Percentiles rank a stretch among this genome's conserved stretches.
Conservation (phyloP, 768 basidiomycete species). For the Phlegmacium glaucopus region DNA sequence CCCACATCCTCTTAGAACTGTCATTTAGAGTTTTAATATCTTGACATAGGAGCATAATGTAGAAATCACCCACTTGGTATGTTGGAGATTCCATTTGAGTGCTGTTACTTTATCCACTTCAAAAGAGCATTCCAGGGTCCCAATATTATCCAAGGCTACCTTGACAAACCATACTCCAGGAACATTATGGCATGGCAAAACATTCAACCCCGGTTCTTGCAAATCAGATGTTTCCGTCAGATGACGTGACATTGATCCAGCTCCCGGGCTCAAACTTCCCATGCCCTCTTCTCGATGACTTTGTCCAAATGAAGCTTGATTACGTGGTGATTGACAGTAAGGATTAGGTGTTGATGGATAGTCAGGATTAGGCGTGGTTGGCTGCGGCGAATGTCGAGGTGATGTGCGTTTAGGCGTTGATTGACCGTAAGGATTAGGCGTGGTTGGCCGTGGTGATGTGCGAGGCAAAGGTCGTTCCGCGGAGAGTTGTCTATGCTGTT, state of each 20-base stretch:
- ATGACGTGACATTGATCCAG: not conserved
- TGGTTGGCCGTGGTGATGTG: too few species aligned
- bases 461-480: too few species aligned
- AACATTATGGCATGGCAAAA: constrained; percentile 28
- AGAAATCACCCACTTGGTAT: constrained; percentile 10
- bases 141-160: constrained; percentile 26
- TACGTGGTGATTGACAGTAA: too few species aligned
- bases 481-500: too few species aligned
- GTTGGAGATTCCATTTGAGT: constrained; percentile 28
- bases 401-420: too few species aligned
- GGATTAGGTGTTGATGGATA: too few species aligned
- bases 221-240: not conserved
- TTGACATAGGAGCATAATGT: not conserved
- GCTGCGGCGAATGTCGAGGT: not conserved
- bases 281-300: too few species aligned
- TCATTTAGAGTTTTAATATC: not conserved
- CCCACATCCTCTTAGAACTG: constrained; percentile 3
- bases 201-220: not conserved
- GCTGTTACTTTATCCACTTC: constrained; percentile 33
- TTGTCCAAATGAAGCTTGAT: too few species aligned
- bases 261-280: too few species aligned
- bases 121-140: constrained; percentile 33
- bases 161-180: constrained; percentile 41
- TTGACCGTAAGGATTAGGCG: too few species aligned
- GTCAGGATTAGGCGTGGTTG: too few species aligned